Conservation (phyloP, 345 rosid species). For the Leavenworthia alabamica region DNA sequence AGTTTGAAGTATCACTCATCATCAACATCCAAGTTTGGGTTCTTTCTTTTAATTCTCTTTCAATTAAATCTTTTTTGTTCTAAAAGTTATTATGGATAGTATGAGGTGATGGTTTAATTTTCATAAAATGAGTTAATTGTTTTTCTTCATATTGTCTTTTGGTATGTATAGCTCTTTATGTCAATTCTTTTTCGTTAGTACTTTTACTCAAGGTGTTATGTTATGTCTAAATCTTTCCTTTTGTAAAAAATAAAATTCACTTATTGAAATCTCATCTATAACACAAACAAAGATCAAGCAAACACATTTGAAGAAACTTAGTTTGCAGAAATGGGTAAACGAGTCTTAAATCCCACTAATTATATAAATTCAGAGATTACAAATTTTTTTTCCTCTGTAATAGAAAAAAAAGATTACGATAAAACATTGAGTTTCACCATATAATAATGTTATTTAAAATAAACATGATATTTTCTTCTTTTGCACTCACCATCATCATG, state of each 20-base stretch:
- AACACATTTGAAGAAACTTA: slow-evolving; percentile 8
- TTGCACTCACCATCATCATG: slow-evolving; percentile 37
- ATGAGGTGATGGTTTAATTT: slow-evolving; percentile 1
- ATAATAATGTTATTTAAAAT: slow-evolving; percentile 31
- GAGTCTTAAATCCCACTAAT: slow-evolving; percentile 19
- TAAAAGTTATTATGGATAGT: slow-evolving; percentile 6
- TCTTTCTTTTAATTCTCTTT: slow-evolving; percentile 24
- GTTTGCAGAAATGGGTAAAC: slow-evolving; percentile 14
- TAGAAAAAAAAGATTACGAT: slow-evolving; percentile 6
- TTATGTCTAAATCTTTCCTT: slow-evolving; percentile 9
- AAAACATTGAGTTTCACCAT: slow-evolving; percentile 31
- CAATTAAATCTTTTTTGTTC: not conserved
- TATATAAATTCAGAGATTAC: slow-evolving; percentile 24
- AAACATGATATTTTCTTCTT: slow-evolving; percentile 26
- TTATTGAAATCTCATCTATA: too few species aligned
- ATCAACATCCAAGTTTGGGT: slow-evolving; percentile 16
- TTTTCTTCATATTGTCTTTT: slow-evolving; percentile 3
- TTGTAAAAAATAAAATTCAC: not conserved
- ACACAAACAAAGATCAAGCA: slow-evolving; percentile 5
- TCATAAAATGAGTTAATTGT: slow-evolving; percentile 30
- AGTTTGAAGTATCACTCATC: slow-evolving; percentile 38
- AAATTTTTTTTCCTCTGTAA: slow-evolving; percentile 9
- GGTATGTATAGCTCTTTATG: slow-evolving; percentile 33
- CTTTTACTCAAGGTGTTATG: slow-evolving; percentile 2
- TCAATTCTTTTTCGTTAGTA: slow-evolving; percentile 9